Evolutionary conservation across 352 stramenopile species (phyloP).

Genomic region (Pythium myriotylum): DNA sequence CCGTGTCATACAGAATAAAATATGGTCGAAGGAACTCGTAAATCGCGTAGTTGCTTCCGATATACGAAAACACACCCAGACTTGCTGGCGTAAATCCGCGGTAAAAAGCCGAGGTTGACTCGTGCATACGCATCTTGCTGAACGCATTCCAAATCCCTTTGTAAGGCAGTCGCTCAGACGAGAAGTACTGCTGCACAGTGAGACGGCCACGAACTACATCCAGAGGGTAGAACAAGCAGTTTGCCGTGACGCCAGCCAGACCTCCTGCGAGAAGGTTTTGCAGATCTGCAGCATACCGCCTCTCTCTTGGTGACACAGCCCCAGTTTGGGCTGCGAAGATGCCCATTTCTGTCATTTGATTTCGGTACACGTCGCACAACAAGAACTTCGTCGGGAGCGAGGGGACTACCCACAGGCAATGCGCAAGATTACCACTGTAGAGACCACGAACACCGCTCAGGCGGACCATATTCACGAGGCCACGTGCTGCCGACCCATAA

Average conservation of each 20-base stretch:
- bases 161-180: slow-evolving; percentile 35
- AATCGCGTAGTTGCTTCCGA: slow-evolving; percentile 82
- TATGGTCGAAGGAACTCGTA: slow-evolving; percentile 84
- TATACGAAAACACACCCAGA: slow-evolving; percentile 81
- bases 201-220: slow-evolving; percentile 78
- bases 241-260: slow-evolving; percentile 67
- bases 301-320: not conserved
- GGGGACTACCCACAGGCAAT: slow-evolving; percentile 84
- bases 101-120: slow-evolving; percentile 70
- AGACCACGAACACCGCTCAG: slow-evolving; percentile 59
- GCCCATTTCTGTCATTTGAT: slow-evolving; percentile 42
- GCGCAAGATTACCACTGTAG: slow-evolving; percentile 78
- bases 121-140: slow-evolving; percentile 45
- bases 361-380: slow-evolving; percentile 69
- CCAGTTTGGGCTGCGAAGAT: slow-evolving; percentile 1
- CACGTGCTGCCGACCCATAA: slow-evolving; percentile 52
- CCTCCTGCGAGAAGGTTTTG: slow-evolving; percentile 68
- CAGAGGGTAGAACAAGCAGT: slow-evolving; percentile 74
- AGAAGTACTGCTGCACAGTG: slow-evolving; percentile 71
- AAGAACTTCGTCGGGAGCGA: slow-evolving; percentile 82
- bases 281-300: slow-evolving; percentile 37
- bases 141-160: slow-evolving; percentile 59
- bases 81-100: slow-evolving; percentile 69
- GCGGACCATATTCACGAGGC: slow-evolving; percentile 73
- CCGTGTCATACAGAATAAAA: slow-evolving; percentile 76